Conservation (phyloP, 306 rosid genomes). For the Glycine tomentella region DNA sequence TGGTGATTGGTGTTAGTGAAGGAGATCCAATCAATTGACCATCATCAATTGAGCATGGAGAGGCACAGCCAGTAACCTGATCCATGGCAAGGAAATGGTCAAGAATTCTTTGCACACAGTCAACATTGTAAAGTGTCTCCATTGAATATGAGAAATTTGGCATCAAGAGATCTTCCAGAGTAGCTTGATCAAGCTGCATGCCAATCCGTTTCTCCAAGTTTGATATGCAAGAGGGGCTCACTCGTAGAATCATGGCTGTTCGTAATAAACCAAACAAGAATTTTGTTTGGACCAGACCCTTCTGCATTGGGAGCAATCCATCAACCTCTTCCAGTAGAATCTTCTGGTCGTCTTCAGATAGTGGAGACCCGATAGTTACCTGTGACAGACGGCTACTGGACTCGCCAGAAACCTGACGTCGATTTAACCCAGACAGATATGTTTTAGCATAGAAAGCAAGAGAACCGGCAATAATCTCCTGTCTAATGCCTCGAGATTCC, state of each 20-base stretch:
- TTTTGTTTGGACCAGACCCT: constrained; percentile 78
- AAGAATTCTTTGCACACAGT: constrained; percentile 89
- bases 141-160: constrained; percentile 91
- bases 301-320: constrained; percentile 78
- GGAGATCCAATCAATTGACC: constrained; percentile 92
- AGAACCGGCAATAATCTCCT: constrained; percentile 85
- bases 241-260: constrained; percentile 91
- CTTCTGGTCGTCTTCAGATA: constrained; percentile 87
- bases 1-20: constrained; percentile 84
- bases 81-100: constrained; percentile 89
- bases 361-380: constrained; percentile 67
- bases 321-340: constrained; percentile 82
- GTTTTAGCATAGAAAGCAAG: constrained; percentile 81
- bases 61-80: constrained; percentile 73
- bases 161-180: constrained; percentile 94
- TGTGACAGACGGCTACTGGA: constrained; percentile 62
- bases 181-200: constrained; percentile 94
- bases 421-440: constrained; percentile 83
- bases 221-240: constrained; percentile 69
- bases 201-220: constrained; percentile 89
- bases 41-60: constrained; percentile 83
- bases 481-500: constrained; percentile 91
- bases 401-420: constrained; percentile 78
- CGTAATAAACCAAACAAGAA: constrained; percentile 87
- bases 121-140: constrained; percentile 98